Conservation (phyloP, 176 grass and related monocot species). For the Typha latifolia region DNA sequence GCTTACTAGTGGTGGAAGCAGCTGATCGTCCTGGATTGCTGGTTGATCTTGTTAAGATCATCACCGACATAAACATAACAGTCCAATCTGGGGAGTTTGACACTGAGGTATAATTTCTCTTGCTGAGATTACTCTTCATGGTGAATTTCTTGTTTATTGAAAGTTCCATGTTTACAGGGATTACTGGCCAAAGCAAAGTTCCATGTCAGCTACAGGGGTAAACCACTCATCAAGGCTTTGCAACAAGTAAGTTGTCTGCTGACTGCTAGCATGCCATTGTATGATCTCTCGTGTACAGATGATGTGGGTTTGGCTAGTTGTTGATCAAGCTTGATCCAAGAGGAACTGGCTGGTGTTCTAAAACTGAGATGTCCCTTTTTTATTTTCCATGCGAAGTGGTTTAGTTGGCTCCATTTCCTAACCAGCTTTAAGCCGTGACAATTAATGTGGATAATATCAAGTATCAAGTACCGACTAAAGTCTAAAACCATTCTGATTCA, state of each 20-base stretch:
- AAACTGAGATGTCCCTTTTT: too few relatives aligned
- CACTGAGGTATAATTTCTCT: constrained; percentile 45
- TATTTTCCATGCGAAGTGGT: too few relatives aligned
- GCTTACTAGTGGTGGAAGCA: constrained; percentile 88
- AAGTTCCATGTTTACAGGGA: constrained; percentile 41
- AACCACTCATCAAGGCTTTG: constrained; percentile 47
- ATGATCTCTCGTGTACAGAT: not conserved
- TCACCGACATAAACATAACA: constrained; percentile 70
- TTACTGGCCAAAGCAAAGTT: constrained; percentile 94
- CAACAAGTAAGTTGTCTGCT: constrained; percentile 42
- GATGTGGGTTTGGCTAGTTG: too few relatives aligned
- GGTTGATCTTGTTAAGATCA: constrained; percentile 90
- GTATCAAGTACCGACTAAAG: too few relatives aligned
- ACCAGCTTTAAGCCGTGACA: too few relatives aligned
- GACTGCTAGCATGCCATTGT: not conserved
- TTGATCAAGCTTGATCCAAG: too few relatives aligned
- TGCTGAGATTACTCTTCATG: not conserved
- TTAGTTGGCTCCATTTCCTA: too few relatives aligned
- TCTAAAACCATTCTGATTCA: too few relatives aligned
- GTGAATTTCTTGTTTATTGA: constrained; percentile 17
- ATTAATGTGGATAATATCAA: too few relatives aligned
- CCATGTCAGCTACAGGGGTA: constrained; percentile 83
- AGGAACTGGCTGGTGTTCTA: too few relatives aligned
- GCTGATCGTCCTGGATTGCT: constrained; percentile 83
- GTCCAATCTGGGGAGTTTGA: constrained; percentile 95